These are phyloP conservation scores for Agastache rugosa DNA, from an alignment of 257 asterid genomes.

Conservation along the genomic window DNA sequence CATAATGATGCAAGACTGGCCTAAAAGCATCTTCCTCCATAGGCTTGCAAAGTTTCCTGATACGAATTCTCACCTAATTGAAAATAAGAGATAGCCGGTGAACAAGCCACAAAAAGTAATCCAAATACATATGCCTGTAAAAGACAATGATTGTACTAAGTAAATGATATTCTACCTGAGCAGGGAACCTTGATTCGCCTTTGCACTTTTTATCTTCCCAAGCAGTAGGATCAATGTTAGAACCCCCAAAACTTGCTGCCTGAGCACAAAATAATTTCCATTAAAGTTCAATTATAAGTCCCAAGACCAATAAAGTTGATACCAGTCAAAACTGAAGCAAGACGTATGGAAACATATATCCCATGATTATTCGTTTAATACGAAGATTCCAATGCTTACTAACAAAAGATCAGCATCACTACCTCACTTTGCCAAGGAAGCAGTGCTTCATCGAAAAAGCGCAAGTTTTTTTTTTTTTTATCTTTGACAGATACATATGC, in stretches of 20 bases:
- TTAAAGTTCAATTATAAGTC: neutral
- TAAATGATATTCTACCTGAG: slow-evolving; percentile 64
- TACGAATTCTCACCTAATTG: slow-evolving; percentile 73
- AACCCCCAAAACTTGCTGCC: slow-evolving; percentile 92
- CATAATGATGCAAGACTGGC: slow-evolving; percentile 96
- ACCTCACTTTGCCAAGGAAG: neutral
- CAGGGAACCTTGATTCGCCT: slow-evolving; percentile 98
- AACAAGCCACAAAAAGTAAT: slow-evolving; percentile 3
- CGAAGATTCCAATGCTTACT: neutral
- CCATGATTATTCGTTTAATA: neutral
- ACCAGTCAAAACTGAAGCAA: neutral
- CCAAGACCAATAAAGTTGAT: neutral
- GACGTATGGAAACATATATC: neutral
- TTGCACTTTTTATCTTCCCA: slow-evolving; percentile 99
- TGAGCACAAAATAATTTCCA: slow-evolving; percentile 31
- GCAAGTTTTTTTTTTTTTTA: no score
- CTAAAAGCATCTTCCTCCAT: slow-evolving; percentile 95
- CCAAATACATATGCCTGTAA: neutral
- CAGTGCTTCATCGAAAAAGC: neutral
- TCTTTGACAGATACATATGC: neutral
- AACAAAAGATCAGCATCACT: neutral
- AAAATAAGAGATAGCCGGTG: neutral
- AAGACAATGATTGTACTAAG: neutral
- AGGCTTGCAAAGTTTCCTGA: slow-evolving; percentile 83
- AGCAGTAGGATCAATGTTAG: slow-evolving; percentile 98